A percentile compares a stretch with the other conserved stretches of the same genome.
Evolutionary conservation across 345 rosid species (phyloP).

Genomic region (Noccaea bulbosa): DNA sequence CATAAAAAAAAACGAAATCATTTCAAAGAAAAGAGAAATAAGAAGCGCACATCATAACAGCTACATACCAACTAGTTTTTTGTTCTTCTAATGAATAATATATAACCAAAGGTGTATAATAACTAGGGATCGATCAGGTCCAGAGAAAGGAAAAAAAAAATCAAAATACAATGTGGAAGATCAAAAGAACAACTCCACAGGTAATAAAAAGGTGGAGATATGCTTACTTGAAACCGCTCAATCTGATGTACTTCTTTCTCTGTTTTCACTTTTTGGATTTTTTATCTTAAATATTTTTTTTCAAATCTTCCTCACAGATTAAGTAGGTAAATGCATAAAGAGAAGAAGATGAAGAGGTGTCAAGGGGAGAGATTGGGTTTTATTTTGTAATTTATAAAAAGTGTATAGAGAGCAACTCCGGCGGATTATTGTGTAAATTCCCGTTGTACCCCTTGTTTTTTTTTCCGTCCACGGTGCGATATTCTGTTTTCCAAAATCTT

Average conservation of each 20-base stretch:
- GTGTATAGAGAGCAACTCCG: too few species aligned
- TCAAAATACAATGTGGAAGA: background rate
- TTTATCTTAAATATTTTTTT: too few species aligned
- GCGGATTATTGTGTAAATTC: slow-evolving; percentile 3
- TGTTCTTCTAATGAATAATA: too few species aligned
- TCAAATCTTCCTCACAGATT: too few species aligned
- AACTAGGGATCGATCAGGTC: background rate
- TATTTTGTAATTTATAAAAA: background rate
- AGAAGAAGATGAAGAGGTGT: slow-evolving; percentile 22
- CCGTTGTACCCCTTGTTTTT: background rate
- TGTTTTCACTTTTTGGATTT: too few species aligned
- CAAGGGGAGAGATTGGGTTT: slow-evolving; percentile 5
- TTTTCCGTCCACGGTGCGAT: too few species aligned
- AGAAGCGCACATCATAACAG: background rate
- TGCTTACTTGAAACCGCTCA: slow-evolving; percentile 27
- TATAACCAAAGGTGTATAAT: too few species aligned
- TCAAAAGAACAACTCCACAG: background rate
- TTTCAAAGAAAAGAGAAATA: background rate
- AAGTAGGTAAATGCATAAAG: background rate
- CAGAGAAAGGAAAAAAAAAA: background rate
- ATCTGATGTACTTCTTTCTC: background rate
- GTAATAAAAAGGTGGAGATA: background rate
- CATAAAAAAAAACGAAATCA: background rate
- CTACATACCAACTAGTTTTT: too few species aligned
- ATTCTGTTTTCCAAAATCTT: too few species aligned